A percentile compares a stretch with the other conserved stretches of the same genome.
Conservation (phyloP, 495 filamentous ascomycete species). For the Hypoxylon intermedium region DNA sequence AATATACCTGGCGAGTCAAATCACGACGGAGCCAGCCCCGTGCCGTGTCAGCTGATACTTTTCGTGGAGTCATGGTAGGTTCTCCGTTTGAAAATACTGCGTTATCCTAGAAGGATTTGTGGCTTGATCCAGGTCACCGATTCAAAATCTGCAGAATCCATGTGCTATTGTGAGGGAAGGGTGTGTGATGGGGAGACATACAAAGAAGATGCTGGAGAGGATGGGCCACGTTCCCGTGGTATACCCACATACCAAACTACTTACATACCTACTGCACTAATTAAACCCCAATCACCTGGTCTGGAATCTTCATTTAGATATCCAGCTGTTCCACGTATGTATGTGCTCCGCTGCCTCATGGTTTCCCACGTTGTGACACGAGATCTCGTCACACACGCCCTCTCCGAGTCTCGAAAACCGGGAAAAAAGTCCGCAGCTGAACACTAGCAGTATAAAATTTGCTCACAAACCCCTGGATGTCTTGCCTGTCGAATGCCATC, state of each 20-base stretch:
- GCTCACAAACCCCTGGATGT: conserved; percentile 8
- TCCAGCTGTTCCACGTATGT: not conserved
- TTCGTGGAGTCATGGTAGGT: too few relatives aligned
- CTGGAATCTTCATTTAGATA: not conserved
- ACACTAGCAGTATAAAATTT: conserved; percentile 10
- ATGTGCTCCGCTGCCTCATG: conserved; percentile 1
- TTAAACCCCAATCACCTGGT: too few relatives aligned
- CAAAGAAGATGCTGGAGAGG: too few relatives aligned
- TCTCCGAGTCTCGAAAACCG: not conserved
- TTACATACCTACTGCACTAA: conserved; percentile 1
- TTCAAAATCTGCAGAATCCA: not conserved
- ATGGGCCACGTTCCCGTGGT: too few relatives aligned
- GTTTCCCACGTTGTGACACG: conserved; percentile 4
- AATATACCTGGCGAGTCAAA: not conserved
- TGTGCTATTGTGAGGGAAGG: too few relatives aligned
- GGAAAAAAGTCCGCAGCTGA: conserved; percentile 21
- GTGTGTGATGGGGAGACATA: too few relatives aligned
- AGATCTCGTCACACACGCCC: conserved; percentile 22
- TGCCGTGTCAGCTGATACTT: not conserved
- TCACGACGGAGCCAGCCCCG: not conserved
- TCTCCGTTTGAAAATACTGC: not conserved
- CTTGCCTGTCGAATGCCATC: not conserved
- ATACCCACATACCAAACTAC: not conserved
- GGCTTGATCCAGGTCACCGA: not conserved
- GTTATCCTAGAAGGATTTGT: not conserved